A percentile compares a stretch with the other conserved stretches of the same genome.
phyloP scores from a whole-genome alignment of 2,329 filamentous ascomycete species.

The Cladosporium sp. region DNA sequence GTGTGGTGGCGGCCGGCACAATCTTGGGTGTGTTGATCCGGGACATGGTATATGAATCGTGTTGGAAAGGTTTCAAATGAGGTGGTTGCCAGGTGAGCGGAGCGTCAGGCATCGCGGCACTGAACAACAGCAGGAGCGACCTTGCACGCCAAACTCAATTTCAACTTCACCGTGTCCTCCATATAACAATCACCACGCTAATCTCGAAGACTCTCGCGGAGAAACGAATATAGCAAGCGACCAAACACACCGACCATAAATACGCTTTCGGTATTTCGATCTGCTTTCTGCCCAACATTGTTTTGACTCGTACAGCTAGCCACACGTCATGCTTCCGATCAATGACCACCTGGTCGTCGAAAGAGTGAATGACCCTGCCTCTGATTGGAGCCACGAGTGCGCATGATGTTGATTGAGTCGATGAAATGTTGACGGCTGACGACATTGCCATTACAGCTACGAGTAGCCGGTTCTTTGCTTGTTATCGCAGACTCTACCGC shows the following conservation, averaged over 20 bases:
- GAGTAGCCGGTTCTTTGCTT: neutral
- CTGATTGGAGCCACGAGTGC: neutral
- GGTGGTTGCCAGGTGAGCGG: neutral
- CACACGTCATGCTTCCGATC: neutral
- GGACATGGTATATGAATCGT: neutral
- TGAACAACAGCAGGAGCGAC: neutral
- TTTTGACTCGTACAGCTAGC: neutral
- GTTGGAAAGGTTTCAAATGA: neutral
- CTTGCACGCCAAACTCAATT: neutral
- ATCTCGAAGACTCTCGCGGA: neutral
- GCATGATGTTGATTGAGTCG: neutral
- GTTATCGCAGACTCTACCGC: neutral
- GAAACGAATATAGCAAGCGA: neutral
- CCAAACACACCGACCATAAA: neutral
- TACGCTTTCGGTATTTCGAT: neutral
- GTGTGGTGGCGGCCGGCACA: too few relatives aligned
- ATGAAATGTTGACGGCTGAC: neutral
- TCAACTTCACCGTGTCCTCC: neutral
- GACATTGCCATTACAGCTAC: neutral
- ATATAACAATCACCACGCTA: neutral
- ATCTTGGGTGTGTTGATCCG: neutral
- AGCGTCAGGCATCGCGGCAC: neutral
- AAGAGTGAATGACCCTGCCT: neutral
- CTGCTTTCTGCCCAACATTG: neutral
- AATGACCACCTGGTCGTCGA: neutral